Evolutionary conservation across 164 flowering plant species (phyloP), one percentile per base, ranked within the genome.

Genomic region (Akebia trifoliata): DNA sequence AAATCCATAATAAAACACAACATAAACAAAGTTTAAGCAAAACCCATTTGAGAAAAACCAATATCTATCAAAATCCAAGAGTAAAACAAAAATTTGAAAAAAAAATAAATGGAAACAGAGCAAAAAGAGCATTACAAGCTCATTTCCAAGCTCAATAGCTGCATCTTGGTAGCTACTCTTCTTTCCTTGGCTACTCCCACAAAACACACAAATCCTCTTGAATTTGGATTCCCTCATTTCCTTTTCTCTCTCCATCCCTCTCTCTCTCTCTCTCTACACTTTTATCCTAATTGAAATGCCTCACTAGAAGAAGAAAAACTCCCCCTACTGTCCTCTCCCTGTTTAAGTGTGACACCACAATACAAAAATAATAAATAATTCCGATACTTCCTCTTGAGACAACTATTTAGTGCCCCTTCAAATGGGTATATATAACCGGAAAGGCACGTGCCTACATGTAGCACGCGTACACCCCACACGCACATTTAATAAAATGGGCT

Each of bases 151-250:
- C 62, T 86, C 91, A 63, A 80, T 77, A 60, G 98, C 98, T 73
- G 98, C 89, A 70, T 83, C 96, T 66, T 85, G 95, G 54, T 89
- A 92, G 74, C 90, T 92, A 57, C 69, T 78, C 73, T 89, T 92
- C 81, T 83, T 89, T 31, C 98, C 98, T 50, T 81, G 91, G 64
- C 96, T 92, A 64, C 98, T 92, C 8, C 98, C 98, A 76, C 98
- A 92, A 56, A 92, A 92, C n/a, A 92, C 98, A 74, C 98, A 92
- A 66, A 92, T 86, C 70, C 86, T 87, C 63, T 66, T 79, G 70
- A 92, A 92, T 69, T 68, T 92, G 12, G 95, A 89, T 32, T 47
- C 60, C 53, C 38, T 74, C 74, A 66, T 65, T 52, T 80, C 85
- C 74, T 64, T 66, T 50, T 69, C 74, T 14, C 69, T 74, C 83